Evolutionary conservation across 1,284 basidiomycete genomes (phyloP), one percentile per base, ranked within the genome.

Genomic region (Pisolithus thermaeus): DNA sequence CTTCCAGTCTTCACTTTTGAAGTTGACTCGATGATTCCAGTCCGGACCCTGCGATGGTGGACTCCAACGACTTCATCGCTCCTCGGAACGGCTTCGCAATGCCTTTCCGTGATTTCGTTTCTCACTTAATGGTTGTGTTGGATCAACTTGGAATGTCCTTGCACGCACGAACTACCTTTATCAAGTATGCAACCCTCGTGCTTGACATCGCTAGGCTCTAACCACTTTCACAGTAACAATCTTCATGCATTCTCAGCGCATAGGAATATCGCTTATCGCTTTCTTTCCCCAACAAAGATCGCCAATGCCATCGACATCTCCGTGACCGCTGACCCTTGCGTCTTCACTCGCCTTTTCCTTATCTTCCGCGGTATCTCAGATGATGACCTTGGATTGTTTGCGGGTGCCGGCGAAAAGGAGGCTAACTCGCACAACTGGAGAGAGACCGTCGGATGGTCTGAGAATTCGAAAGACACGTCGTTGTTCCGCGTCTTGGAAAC

Each of bases 241-340:
- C 74, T 90, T 58, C 72, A 80, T 27, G 69, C 80, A 3, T 90
- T 90, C 64, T 70, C 81, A 12, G 71, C 73, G 4, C 87, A 91
- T 69, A 85, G 83, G 63, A 87, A 91, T 66, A 87, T 91, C 55
- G 89, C 88, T 11, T 91, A 90, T 62, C 81, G 88, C 16, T 90
- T 91, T 69, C 77, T 91, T 57, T 77, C 81, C 8, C 89, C 87
- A 3, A 73, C 75, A 53, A 84, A 80, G 57, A 84, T 91, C 46
- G 86, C 87, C 7, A 80, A 86, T 1, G 88, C 89, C n/a, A 80
- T 91, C 54, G 88, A 91, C 62, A 87, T 91, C 56, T 81, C 82
- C 2, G 81, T 90, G n/a, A 85, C 84, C 1, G 75, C 79, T 14
- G 85, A 89, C 50, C 80, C 83, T 25, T 89, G 87, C 62, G 73